Evolutionary conservation across 208 protist genomes (phyloP), one percentile per base, ranked within the genome.

Genomic region (Wallacemonas sp.): DNA sequence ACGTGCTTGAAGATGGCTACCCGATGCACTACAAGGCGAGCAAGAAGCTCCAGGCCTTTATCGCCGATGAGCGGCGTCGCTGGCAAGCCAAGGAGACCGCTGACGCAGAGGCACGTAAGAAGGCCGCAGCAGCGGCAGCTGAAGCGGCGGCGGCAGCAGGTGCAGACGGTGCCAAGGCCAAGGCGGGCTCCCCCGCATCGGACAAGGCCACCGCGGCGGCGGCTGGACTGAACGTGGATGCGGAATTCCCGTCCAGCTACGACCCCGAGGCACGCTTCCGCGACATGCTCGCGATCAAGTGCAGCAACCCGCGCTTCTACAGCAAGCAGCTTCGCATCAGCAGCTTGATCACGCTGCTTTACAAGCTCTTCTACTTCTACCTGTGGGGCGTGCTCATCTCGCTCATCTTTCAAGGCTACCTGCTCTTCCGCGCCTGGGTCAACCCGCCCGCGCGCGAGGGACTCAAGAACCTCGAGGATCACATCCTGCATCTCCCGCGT

Each of bases 1-100:
- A 93, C 67, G 87, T 95, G 47, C 76, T 95, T 16, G 90, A 95
- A 72, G 90, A 95, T 64, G 90, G 90, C 58, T 88, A 95, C 70
- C 90, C 90, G 58, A 72, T 95, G 71, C 90, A 95, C 69, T 89
- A 88, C 76, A 85, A 87, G 62, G 87, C 85, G 14, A 87, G 78
- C 60, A 61, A 80, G 44, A 86, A 83, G 65, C 72, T 95, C 41
- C 83, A 95, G 72, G 48, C 63, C 16, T 92, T 92, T 56, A 62
- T 95, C 24, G 52, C 70, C 0, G 74, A 90, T 69, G 85, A 92
- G 66, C 69, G 74, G 5, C 62, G 55, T 1, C 69, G 73, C 12
- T 93, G 84, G 85, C 65, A 83, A 55, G 60, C 12, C 29, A 78
- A 69, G 65, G 26, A 55, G 29, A 61, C 72, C 63, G 60, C 70